Percentiles rank a stretch among this genome's conserved stretches.
Conservation (phyloP, 108 stramenopile genomes). For the Stephanodiscus minutulus region DNA sequence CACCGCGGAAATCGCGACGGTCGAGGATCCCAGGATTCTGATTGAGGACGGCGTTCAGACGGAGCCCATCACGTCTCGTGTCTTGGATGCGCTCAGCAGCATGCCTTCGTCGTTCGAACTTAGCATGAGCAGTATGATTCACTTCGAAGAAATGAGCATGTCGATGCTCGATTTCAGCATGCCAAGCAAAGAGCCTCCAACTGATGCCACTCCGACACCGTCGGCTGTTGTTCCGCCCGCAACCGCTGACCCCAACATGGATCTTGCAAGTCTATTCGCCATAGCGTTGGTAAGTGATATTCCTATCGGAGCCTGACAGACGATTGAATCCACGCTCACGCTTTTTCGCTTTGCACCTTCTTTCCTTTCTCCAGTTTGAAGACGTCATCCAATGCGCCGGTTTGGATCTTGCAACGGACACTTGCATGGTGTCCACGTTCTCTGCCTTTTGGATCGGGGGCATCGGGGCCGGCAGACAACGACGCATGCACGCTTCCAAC, state of each 20-base stretch:
- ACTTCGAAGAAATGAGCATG: not conserved
- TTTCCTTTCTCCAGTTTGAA: slow-evolving; percentile 2
- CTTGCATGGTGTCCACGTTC: slow-evolving; percentile 25
- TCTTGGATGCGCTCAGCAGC: not conserved
- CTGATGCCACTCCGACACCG: not conserved
- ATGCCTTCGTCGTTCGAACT: not conserved
- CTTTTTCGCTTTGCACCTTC: not conserved
- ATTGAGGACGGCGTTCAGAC: not conserved
- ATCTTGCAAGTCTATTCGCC: not conserved
- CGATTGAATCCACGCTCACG: not conserved
- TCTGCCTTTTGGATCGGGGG: slow-evolving; percentile 16
- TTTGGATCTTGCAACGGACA: slow-evolving; percentile 24
- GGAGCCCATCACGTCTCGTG: not conserved
- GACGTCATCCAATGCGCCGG: slow-evolving; percentile 24
- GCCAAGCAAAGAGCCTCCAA: slow-evolving; percentile 1
- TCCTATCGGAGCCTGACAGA: not conserved
- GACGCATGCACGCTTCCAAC: not conserved
- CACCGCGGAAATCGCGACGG: too few species aligned
- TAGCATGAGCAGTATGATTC: too few species aligned
- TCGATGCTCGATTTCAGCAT: slow-evolving; percentile 4
- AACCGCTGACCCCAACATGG: not conserved
- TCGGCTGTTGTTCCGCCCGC: not conserved
- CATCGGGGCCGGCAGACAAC: not conserved
- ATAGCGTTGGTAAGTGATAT: not conserved
- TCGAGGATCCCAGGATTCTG: not conserved